Percentiles rank a stretch among this genome's conserved stretches.
phyloP scores from a whole-genome alignment of 176 grass and related monocot species.

The Elymus sibiricus region DNA sequence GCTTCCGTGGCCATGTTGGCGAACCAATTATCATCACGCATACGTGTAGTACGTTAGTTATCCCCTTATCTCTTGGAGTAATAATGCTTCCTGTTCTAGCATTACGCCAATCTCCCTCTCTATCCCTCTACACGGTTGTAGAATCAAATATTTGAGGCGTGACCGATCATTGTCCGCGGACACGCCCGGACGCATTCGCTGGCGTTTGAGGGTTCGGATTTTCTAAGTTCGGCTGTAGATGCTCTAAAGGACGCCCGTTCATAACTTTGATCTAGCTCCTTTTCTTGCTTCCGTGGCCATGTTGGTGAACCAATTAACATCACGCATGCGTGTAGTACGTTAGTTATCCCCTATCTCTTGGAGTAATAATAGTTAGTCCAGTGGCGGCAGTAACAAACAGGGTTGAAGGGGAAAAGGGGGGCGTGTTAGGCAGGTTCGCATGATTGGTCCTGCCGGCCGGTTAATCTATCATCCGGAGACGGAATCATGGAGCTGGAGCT shows the following conservation, averaged over 20 bases:
- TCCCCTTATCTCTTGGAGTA: neutral
- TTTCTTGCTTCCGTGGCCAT: neutral
- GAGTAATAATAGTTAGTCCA: neutral
- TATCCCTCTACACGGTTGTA: too few species aligned
- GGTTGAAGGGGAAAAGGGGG: neutral
- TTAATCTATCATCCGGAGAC: neutral
- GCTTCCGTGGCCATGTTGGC: neutral
- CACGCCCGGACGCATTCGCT: too few species aligned
- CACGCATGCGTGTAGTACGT: too few species aligned
- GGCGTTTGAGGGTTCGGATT: too few species aligned
- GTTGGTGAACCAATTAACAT: neutral
- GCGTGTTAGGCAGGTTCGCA: constrained; percentile 36
- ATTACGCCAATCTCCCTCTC: too few species aligned
- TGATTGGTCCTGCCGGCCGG: constrained; percentile 23
- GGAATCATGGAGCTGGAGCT: neutral
- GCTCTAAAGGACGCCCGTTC: neutral
- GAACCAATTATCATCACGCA: neutral
- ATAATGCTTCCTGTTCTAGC: too few species aligned
- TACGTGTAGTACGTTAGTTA: neutral
- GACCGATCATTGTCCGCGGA: too few species aligned
- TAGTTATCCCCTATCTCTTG: neutral
- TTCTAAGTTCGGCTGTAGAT: too few species aligned
- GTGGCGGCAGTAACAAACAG: neutral
- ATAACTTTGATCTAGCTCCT: neutral
- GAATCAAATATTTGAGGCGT: too few species aligned